Evolutionary conservation across 2,329 filamentous ascomycete species (phyloP), one percentile per base, ranked within the genome.

Genomic region (Neoscytalidium dimidiatum): DNA sequence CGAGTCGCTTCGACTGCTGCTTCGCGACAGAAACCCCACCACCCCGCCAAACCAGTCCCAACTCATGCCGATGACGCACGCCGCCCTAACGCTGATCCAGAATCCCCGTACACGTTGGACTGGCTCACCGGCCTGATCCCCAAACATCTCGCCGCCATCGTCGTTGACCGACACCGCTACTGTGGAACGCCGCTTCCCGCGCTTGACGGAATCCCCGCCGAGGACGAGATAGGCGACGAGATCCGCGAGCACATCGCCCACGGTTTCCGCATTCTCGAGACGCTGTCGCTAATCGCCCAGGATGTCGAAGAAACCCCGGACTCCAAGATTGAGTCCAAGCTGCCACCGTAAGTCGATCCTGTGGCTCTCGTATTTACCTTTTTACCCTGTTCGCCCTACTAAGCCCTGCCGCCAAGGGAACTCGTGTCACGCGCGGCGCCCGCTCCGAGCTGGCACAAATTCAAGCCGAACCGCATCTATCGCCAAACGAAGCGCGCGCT

Each of bases 91-190:
- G 35, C 13, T 4, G 5, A 17, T 14, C 6, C 51, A 64, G 62
- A 49, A 31, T 38, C 62, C 4, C 53, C 33, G 3, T 65, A 65
- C 63, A 51, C 33, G 11, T 19, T 65, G 35, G n/a, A 60, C 23
- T 74, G 71, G 71, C 67, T 77, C 2, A 70, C 69, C 41, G 67
- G 66, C 9, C 66, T 75, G 14, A 71, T 76, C 57, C 72, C 71
- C 8, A 67, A 67, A 26, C 72, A 73, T 8, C 66, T 77, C 38
- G 73, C 75, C 1, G 67, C 72, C 4, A 70, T 74, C 19, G 38
- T 75, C 26, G 70, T 75, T 4, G 73, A 75, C 56, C 67, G 70
- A 28, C 70, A 76, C 43, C 62, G 62, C 51, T 58, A 58, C 62
- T 64, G 62, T 23, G 62, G 62, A 61, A 72, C 51, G 64, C 70